Evolutionary conservation across 2,329 filamentous ascomycete species (phyloP), one percentile per base, ranked within the genome.

Genomic region (Monilinia vaccinii-corymbosi): DNA sequence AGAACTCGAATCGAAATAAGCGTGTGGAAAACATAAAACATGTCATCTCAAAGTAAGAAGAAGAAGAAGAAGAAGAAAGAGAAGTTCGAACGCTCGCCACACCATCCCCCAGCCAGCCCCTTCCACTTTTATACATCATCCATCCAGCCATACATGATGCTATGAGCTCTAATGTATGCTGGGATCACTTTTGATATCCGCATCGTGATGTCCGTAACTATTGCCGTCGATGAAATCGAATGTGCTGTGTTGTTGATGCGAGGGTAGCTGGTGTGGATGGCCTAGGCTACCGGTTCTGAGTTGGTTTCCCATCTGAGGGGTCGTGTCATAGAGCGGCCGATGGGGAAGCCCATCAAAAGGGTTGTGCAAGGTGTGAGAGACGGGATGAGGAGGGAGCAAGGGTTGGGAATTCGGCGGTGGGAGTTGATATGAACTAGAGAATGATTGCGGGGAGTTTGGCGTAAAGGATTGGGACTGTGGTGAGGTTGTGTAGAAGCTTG

Each of bases 401-500:
- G 46, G 4, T 42, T 58, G 55, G 9, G 55, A 48, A 7, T 46
- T 58, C 1, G 62, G 64, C 10, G 62, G 60, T 23, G 67, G 65
- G 16, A 66, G 61, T 46, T 66, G 66, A 38, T 56, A 56, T 9
- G 56, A 59, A 62, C 42, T 60, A n/a, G 21, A 53, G 28, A 53
- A 53, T 4, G 38, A 23, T 32, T 53, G 51, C 3, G 51, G 49
- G 31, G 16, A 59, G 46, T 28, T 62, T 31, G 21, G 60, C 55
- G 18, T 64, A 34, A 34, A 63, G 25, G 28, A 45, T 38, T 59
- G 56, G 1, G 66, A 49, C 48, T 69, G 65, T 13, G 68, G 64
- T 16, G 66, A 67, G 7, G 66, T 63, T 4, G 62, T 57, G 42
- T 65, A 68, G 38, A 60, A 67, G 16, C 56, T 60, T 11, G 60